Evolutionary conservation across 176 grass and related monocot species (phyloP).

Genomic region (sorghum (Sorghum bicolor)): Sorghum_bicolor_NCBIv3 NC_012870.2:76172501-76173000

Average conservation of each 20-base stretch:
- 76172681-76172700: neutral
- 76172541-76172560: neutral
- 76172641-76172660: neutral
- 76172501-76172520: neutral
- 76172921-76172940: neutral
- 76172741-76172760: neutral
- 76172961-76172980: neutral
- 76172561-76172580: neutral
- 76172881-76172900: constrained; percentile 19
- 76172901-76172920: neutral
- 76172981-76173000: neutral
- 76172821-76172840: neutral
- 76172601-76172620: neutral
- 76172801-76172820: neutral
- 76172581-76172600: neutral
- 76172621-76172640: neutral
- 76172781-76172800: neutral
- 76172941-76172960: neutral
- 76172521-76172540: neutral
- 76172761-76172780: neutral
- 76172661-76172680: neutral
- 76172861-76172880: neutral
- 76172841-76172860: neutral
- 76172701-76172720: neutral
- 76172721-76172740: neutral